Percentiles rank a stretch among this genome's conserved stretches.
Conservation (phyloP, 1,284 basidiomycete species). For the Marasmius sp. region DNA sequence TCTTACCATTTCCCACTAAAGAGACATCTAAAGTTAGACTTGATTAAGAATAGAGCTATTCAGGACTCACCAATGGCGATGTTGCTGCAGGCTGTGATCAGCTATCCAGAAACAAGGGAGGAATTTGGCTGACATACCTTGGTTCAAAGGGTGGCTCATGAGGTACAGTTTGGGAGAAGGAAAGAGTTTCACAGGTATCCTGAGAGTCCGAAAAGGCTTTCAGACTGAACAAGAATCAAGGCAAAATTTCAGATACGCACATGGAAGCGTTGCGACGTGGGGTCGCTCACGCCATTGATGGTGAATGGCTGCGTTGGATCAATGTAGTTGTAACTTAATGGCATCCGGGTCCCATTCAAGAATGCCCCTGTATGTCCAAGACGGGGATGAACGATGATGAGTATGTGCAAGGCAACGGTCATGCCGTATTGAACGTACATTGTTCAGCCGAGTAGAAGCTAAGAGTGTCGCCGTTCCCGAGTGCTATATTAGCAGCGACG, state of each 20-base stretch:
- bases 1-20: slow-evolving; percentile 33
- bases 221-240: too few species aligned
- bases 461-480: slow-evolving; percentile 34
- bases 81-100: slow-evolving; percentile 34
- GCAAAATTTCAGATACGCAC: background rate
- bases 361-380: background rate
- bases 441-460: slow-evolving; percentile 51
- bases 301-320: background rate
- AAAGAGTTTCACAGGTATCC: slow-evolving; percentile 37
- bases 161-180: slow-evolving; percentile 46
- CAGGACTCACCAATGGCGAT: slow-evolving; percentile 47
- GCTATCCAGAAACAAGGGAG: background rate
- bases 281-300: background rate
- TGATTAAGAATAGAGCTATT: background rate
- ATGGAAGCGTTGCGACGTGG: background rate
- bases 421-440: slow-evolving; percentile 35
- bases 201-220: slow-evolving; percentile 12
- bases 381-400: slow-evolving; percentile 1
- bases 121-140: slow-evolving; percentile 15
- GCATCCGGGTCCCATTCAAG: background rate
- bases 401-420: background rate
- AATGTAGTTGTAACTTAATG: background rate
- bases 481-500: slow-evolving; percentile 47
- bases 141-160: slow-evolving; percentile 52
- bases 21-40: background rate